Percentiles rank a stretch among this genome's conserved stretches.
Conservation (phyloP, 371 early-diverging fungal genomes). For the Actinomucor elegans region DNA sequence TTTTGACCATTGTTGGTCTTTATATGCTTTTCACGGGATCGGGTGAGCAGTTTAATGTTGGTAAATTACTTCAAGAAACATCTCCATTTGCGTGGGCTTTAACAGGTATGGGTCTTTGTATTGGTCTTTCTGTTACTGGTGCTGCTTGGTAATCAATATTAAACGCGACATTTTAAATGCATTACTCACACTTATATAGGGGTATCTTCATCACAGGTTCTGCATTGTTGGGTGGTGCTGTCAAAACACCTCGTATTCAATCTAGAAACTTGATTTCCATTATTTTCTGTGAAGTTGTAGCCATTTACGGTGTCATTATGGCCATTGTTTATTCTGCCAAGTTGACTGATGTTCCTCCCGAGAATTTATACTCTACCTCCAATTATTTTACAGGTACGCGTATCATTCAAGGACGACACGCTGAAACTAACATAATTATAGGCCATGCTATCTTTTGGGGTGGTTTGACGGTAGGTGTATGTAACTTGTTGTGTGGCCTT, state of each 20-base stretch:
- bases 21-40: slow-evolving; percentile 86
- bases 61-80: slow-evolving; percentile 71
- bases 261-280: slow-evolving; percentile 97
- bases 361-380: slow-evolving; percentile 45
- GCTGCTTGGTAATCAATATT: slow-evolving; percentile 83
- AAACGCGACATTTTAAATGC: slow-evolving; percentile 1
- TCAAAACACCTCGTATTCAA: slow-evolving; percentile 90
- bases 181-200: slow-evolving; percentile 62
- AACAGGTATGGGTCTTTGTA: slow-evolving; percentile 84
- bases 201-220: slow-evolving; percentile 95
- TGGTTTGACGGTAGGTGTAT: slow-evolving; percentile 92
- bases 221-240: slow-evolving; percentile 89
- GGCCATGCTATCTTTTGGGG: slow-evolving; percentile 96
- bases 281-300: slow-evolving; percentile 98
- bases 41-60: slow-evolving; percentile 86
- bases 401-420: neutral
- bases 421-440: slow-evolving; percentile 7
- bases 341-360: slow-evolving; percentile 55
- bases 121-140: slow-evolving; percentile 91
- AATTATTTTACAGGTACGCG: slow-evolving; percentile 65
- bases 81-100: slow-evolving; percentile 92
- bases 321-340: slow-evolving; percentile 94
- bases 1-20: slow-evolving; percentile 55
- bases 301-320: slow-evolving; percentile 98
- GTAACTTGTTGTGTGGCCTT: slow-evolving; percentile 93